Evolutionary conservation across 2,329 filamentous ascomycete species (phyloP), one percentile per base, ranked within the genome.

Genomic region (Fusarium sp.): DNA sequence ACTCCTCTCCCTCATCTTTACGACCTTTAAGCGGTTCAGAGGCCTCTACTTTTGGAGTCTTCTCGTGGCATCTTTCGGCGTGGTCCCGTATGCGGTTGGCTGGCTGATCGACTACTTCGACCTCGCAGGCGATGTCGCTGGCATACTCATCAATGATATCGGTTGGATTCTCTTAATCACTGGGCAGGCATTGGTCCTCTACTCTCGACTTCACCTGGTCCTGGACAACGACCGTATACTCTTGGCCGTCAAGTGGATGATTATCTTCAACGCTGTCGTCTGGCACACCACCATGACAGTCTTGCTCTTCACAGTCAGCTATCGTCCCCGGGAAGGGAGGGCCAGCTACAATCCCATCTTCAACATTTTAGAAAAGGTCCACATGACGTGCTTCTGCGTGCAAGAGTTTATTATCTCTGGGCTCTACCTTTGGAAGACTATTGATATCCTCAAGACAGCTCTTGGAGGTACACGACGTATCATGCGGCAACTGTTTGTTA

Each of bases 401-500:
- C 68, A 70, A 54, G 54, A 70, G 29, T 69, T 70, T 10, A 14
- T 71, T 2, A 40, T 70, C 6, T 71, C 68, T 5, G 65, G 68
- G 8, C 44, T 70, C n/a, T 71, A 71, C 18, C 31, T 71, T 4
- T 66, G 69, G 67, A 70, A 70, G 29, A 58, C 64, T 3, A 38
- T 51, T 3, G 53, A 65, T 9, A 66, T 71, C 11, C 56, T 71
- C 29, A 64, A 58, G 29, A 42, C 31, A 11, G 27, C 62, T 2
- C 27, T 71, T 38, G 42, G 58, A 2, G 55, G 54, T 18, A 73
- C 64, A 14, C 58, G 57, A 23, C 62, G 59, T 14, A 62, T 70
- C 23, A 59, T 73, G n/a, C 66, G 64, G 59, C 69, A 70, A 18
- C 64, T 73, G 1, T 58, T 64, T 14, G 73, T 76, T 6, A 79